Percentiles rank a stretch among this genome's conserved stretches.
phyloP scores from a whole-genome alignment of 495 filamentous ascomycete species.

The Bryoglossum gracile region DNA sequence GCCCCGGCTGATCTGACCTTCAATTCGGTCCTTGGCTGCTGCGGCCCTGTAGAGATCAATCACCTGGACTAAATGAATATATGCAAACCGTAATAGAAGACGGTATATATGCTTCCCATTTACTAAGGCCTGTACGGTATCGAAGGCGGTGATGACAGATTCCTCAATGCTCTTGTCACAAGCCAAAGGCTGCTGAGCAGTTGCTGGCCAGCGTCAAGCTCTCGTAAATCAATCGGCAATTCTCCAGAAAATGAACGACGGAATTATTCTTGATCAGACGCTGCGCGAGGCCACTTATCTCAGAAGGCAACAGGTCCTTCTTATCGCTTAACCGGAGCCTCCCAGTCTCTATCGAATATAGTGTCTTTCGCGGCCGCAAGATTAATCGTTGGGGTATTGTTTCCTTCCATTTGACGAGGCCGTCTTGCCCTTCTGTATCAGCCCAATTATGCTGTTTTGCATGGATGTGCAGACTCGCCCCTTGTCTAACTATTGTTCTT shows the following conservation, averaged over 20 bases:
- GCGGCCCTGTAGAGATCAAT: conserved; percentile 6
- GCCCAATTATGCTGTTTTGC: too few relatives aligned
- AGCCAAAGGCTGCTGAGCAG: neutral
- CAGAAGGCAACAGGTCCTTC: neutral
- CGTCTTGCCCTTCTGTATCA: neutral
- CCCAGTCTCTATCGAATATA: neutral
- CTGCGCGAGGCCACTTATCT: too few relatives aligned
- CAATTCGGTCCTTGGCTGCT: conserved; percentile 3
- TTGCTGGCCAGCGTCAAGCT: neutral
- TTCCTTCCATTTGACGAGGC: neutral
- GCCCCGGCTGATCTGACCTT: conserved; percentile 1
- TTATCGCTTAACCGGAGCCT: neutral
- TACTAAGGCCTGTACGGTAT: conserved; percentile 8
- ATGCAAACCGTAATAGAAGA: conserved; percentile 10
- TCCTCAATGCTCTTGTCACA: neutral
- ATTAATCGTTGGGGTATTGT: neutral
- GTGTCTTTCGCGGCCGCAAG: neutral
- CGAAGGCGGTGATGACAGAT: neutral
- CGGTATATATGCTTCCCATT: conserved; percentile 1
- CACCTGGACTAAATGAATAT: conserved; percentile 3
- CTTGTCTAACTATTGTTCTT: neutral
- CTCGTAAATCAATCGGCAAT: neutral
- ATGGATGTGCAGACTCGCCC: too few relatives aligned
- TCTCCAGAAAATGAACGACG: neutral
- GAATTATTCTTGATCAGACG: too few relatives aligned